Percentiles rank a stretch among this genome's conserved stretches.
phyloP scores from a whole-genome alignment of 192 early-diverging fungal species.

The Entomortierella chlamydospora region DNA sequence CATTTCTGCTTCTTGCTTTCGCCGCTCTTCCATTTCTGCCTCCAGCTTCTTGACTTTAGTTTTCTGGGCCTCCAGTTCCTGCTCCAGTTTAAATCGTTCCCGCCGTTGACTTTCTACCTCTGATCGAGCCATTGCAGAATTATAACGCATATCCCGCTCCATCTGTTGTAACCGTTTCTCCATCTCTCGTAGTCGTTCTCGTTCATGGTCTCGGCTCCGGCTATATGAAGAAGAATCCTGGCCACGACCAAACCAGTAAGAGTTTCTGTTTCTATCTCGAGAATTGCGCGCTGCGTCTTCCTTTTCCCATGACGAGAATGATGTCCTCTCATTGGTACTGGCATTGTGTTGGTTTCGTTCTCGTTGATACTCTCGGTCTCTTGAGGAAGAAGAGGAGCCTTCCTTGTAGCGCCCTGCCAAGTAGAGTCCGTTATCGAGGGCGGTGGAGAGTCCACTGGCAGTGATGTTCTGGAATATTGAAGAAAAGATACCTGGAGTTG shows the following conservation, averaged over 20 bases:
- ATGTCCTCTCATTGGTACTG: neutral
- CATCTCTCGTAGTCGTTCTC: constrained; percentile 24
- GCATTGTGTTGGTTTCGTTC: neutral
- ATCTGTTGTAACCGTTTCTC: constrained; percentile 30
- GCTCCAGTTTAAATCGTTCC: constrained; percentile 28
- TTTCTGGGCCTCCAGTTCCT: constrained; percentile 36
- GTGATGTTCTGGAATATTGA: constrained; percentile 28
- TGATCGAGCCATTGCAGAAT: constrained; percentile 24
- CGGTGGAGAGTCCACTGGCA: neutral
- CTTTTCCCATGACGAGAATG: neutral
- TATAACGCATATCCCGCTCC: constrained; percentile 36
- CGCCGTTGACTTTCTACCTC: constrained; percentile 36
- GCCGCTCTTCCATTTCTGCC: constrained; percentile 13
- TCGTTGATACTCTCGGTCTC: neutral
- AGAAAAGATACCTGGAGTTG: constrained; percentile 10
- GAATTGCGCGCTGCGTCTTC: neutral
- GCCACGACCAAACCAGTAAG: constrained; percentile 19
- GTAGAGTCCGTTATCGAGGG: constrained; percentile 41
- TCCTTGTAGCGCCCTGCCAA: constrained; percentile 35
- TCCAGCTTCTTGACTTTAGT: constrained; percentile 39
- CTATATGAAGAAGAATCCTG: neutral
- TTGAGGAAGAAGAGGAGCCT: constrained; percentile 14
- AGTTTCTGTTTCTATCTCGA: neutral
- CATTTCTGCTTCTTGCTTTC: neutral
- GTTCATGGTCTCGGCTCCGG: constrained; percentile 24